These are phyloP conservation scores for Hypoxylon rickii DNA, from an alignment of 495 filamentous ascomycete species.

Conservation along the genomic window DNA sequence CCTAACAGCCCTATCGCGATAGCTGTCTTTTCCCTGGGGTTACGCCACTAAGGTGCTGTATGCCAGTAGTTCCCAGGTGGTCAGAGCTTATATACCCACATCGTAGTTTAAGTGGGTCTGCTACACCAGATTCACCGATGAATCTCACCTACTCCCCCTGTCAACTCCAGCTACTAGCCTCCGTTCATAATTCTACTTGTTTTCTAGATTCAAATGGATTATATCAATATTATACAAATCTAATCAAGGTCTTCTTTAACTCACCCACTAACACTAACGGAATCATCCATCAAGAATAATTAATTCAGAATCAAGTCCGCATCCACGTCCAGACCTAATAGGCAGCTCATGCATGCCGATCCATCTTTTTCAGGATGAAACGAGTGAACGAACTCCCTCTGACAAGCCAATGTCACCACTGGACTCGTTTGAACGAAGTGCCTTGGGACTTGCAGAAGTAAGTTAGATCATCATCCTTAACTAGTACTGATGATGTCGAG, in stretches of 20 bases:
- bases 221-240: too few relatives aligned
- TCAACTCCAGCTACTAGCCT: background rate
- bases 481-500: background rate
- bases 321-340: background rate
- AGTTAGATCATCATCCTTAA: constrained; percentile 13
- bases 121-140: too few relatives aligned
- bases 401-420: constrained; percentile 66
- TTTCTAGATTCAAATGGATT: too few relatives aligned
- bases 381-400: constrained; percentile 46
- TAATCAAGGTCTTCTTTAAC: too few relatives aligned
- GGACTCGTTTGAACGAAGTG: constrained; percentile 62
- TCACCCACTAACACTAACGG: too few relatives aligned
- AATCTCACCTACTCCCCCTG: too few relatives aligned
- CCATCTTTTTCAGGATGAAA: constrained; percentile 29
- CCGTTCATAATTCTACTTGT: too few relatives aligned
- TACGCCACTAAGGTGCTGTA: constrained; percentile 7
- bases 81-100: constrained; percentile 18
- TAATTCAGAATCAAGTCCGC: too few relatives aligned
- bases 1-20: constrained; percentile 2
- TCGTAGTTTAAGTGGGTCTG: too few relatives aligned
- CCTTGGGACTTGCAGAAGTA: constrained; percentile 81
- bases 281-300: too few relatives aligned
- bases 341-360: constrained; percentile 13
- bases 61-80: background rate
- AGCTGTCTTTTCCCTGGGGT: constrained; percentile 27